Base-by-base conservation (phyloP, 352 stramenopile species). In the Phytophthora citrophthora region DNA sequence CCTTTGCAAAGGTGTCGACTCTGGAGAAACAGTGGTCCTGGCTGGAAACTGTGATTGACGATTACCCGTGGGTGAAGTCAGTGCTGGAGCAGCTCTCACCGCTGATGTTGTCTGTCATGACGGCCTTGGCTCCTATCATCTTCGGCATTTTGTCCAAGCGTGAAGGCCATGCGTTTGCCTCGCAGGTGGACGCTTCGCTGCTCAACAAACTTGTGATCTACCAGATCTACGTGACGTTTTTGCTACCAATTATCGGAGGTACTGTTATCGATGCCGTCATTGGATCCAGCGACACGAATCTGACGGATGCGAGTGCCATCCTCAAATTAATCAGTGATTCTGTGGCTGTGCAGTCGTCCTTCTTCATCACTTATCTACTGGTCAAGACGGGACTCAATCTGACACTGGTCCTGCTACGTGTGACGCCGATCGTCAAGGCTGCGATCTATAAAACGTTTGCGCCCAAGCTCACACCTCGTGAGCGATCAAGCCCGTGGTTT, bases 161-260 rank as follows among this genome's bases (percentile, higher is more conserved):
- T 10, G 87, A 95, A 68, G 87, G 87, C 13, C 87, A 95, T 50
- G 68, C 84, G 5, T 89, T 88, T 12, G 79, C 68, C 0, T 79
- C 84, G 2, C 80, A 81, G 23, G 80, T 95, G 15, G 61, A 81
- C 38, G 76, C 79, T 5, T 95, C 87, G 43, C 70, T 92, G 49
- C 74, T 95, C 49, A 90, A 91, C 67, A 95, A 95, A 56, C 59
- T 95, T 6, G 77, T 95, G 34, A 74, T 86, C 27, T 93, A 93
- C 66, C 87, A 95, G 65, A 83, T 90, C 45, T 93, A 91, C 61
- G 71, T 93, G 47, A 86, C 88, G 26, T 87, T 95, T 41, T 59
- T 95, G 48, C 74, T 95, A 32, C 86, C 87, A n/a, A 90, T 95
- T 64, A 88, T 95, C 31, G 83, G 83, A 52, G 86, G 86, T 68